A percentile compares a stretch with the other conserved stretches of the same genome.
Conservation (phyloP, 106 monocot genomes). For the Hemerocallis citrina region DNA sequence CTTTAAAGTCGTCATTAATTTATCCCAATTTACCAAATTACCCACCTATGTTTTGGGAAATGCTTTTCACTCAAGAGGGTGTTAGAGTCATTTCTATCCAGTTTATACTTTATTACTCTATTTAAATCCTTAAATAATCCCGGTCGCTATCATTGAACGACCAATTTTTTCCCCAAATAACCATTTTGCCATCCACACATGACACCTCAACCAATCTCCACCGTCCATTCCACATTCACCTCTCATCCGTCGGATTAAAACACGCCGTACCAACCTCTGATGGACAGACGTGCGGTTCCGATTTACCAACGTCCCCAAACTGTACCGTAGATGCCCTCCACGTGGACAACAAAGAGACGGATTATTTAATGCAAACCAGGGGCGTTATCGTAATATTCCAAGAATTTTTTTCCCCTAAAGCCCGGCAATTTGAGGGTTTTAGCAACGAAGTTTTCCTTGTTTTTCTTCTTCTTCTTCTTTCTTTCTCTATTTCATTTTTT, state of each 20-base stretch:
- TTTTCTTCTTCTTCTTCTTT: too few species aligned
- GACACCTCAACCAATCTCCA: neutral
- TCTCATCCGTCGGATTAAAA: neutral
- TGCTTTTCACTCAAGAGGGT: too few species aligned
- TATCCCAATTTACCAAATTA: too few species aligned
- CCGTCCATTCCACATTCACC: neutral
- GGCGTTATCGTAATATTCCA: neutral
- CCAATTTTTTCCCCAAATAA: too few species aligned
- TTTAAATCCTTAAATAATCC: too few species aligned
- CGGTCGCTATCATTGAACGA: too few species aligned
- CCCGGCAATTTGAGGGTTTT: slow-evolving; percentile 33
- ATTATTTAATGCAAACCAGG: neutral
- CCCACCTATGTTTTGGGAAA: too few species aligned
- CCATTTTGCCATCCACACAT: neutral
- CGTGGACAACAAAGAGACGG: neutral
- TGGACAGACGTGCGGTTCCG: neutral
- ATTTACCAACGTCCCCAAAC: neutral
- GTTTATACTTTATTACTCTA: too few species aligned
- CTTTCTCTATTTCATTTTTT: neutral
- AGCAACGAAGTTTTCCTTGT: slow-evolving; percentile 30
- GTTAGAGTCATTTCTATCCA: too few species aligned
- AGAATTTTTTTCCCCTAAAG: slow-evolving; percentile 2
- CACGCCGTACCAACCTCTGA: too few species aligned
- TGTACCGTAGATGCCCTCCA: neutral
- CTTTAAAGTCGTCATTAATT: too few species aligned